Base-by-base conservation (phyloP, 768 basidiomycete species). In the Suillus placidus region DNA sequence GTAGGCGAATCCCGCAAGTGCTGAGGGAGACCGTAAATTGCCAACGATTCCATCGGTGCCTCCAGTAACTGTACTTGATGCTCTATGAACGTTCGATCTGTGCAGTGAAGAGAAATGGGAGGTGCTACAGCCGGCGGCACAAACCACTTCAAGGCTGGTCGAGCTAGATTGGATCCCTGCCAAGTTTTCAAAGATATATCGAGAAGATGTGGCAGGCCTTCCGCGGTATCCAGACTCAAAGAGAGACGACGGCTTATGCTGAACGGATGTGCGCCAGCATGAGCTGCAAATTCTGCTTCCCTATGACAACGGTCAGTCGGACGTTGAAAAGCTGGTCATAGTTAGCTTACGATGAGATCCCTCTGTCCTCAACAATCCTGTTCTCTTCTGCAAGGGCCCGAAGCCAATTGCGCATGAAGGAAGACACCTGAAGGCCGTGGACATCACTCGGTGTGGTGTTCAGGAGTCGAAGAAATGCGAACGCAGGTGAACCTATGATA, bases 91-190 rank as follows among this genome's bases (percentile, higher is more conserved):
- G 89, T 85, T 55, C 94, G 88, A 74, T 94, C 86, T 47, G 86
- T 84, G 72, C 90, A 93, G 68, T 87, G 82, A 66, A 92, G 78
- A 34, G 85, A 75, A 66, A 97, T 90, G 0, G 93, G 86, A 4
- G 97, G 97, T 0, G 97, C 97, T 38, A 94, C 85, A 9, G 82
- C 95, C 10, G 88, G 81, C n/a, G 94, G 93, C 20, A 93, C 82
- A 77, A 90, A 93, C 90, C 95, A 97, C 69, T 88, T 88, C 69
- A 95, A 83, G 16, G 86, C 86, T 2, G 87, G 87, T 45, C 93
- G 87, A 45, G 93, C 95, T 35, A 98, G 79, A 72, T 88, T 93
- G 2, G 95, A 95, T n/a, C 81, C 75, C 63, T 82, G 77, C 90
- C 94, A 97, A 14, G 82, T 80, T 23, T 80, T 76, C 20, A 74